Evolutionary conservation across 1,284 basidiomycete species (phyloP), one percentile per base, ranked within the genome.

Genomic region (Thelephora terrestris): DNA sequence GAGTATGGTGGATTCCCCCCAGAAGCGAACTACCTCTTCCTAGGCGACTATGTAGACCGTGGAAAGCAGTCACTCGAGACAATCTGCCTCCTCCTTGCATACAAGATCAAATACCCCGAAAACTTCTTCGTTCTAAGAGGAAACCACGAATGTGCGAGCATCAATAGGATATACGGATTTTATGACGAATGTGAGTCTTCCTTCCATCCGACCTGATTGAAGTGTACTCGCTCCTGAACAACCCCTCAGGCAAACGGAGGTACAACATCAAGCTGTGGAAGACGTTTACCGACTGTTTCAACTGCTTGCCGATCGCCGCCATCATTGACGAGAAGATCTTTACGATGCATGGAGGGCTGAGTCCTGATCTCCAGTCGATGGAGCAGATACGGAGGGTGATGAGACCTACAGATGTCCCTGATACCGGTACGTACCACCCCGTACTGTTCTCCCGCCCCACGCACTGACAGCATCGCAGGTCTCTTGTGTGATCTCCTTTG

Each of bases 221-320:
- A 34, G 20, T 34, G 34, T 35, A 23, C 39, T 25, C 43, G 35
- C 32, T 40, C 29, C 34, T 46, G 17, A 43, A 53, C 27, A 50
- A 50, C 46, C 45, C 43, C 53, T 51, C 64, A 92, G 91, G 91
- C 79, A 95, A 95, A 75, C 89, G 92, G 63, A 82, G 91, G 63
- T 94, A 95, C 76, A 95, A 95, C 74, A 95, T 95, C 76, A 95
- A 95, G 69, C 76, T 95, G 60, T 95, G 92, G 91, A 95, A 95
- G 76, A 95, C 92, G 39, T 95, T 95, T 66, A 95, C 91, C 47
- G 91, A 95, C 68, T 94, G 91, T 71, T 94, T 95, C 77, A 94
- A 94, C 71, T 94, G 91, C 64, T 73, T 95, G 54, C 91, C 91
- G 39, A 94, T 95, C 65, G 92, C 92, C 44, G 91, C 91, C 56